Evolutionary conservation across 2,329 filamentous ascomycete genomes (phyloP).

Genomic region (Microsporum audouinii): DNA sequence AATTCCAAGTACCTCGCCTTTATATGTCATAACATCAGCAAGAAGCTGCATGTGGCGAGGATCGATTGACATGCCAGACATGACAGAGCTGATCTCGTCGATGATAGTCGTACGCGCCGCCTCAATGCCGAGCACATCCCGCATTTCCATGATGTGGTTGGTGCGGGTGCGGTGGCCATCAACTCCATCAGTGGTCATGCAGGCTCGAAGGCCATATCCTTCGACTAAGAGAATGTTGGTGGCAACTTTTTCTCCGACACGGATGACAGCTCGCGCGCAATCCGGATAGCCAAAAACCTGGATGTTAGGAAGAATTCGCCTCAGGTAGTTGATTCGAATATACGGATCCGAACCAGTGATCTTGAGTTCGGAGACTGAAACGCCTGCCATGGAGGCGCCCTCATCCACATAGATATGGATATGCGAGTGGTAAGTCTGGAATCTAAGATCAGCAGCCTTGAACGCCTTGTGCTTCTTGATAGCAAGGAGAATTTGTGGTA

Average conservation of each 20-base stretch:
- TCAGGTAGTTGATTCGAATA: constrained; percentile 67
- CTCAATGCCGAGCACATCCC: constrained; percentile 84
- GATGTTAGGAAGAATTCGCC: constrained; percentile 69
- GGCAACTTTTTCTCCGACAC: constrained; percentile 49
- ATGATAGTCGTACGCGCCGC: constrained; percentile 84
- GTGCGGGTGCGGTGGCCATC: constrained; percentile 61
- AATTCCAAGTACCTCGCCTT: constrained; percentile 91
- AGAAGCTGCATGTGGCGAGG: constrained; percentile 95
- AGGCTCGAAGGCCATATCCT: constrained; percentile 78
- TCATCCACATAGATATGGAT: constrained; percentile 62
- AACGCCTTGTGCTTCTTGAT: constrained; percentile 76
- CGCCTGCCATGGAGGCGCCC: constrained; percentile 23
- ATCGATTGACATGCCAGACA: constrained; percentile 91
- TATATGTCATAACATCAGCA: constrained; percentile 98
- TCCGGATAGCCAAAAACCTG: constrained; percentile 83
- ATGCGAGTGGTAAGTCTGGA: constrained; percentile 39
- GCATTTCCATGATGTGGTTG: constrained; percentile 85
- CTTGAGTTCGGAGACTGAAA: constrained; percentile 34
- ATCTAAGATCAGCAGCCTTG: constrained; percentile 51
- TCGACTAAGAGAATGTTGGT: constrained; percentile 72
- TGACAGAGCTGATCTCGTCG: constrained; percentile 74
- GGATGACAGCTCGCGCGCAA: constrained; percentile 76
- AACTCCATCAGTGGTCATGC: constrained; percentile 89
- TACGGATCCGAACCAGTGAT: constrained; percentile 35
- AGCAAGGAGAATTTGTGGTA: constrained; percentile 60